A percentile compares a stretch with the other conserved stretches of the same genome.
phyloP scores from a whole-genome alignment of 306 rosid species.

The Lathyrus tuberosus region DNA sequence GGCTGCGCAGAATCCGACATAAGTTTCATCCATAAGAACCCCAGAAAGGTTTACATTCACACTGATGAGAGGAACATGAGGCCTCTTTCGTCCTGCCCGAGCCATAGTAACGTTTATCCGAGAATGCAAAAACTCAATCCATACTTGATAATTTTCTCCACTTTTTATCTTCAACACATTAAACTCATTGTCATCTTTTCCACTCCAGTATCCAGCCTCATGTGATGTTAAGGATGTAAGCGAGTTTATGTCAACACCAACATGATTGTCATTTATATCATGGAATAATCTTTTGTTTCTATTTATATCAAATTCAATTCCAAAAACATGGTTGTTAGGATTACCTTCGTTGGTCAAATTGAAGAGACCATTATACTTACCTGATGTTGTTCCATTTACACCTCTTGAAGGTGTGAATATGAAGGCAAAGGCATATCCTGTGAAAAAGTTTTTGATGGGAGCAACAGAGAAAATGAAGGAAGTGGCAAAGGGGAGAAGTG shows the following conservation, averaged over 20 bases:
- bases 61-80: slow-evolving; percentile 56
- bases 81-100: slow-evolving; percentile 50
- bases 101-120: slow-evolving; percentile 53
- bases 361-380: slow-evolving; percentile 52
- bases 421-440: slow-evolving; percentile 57
- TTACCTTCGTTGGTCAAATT: slow-evolving; percentile 47
- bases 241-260: slow-evolving; percentile 55
- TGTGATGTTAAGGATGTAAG: slow-evolving; percentile 45
- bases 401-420: slow-evolving; percentile 47
- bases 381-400: slow-evolving; percentile 45
- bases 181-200: slow-evolving; percentile 42
- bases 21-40: slow-evolving; percentile 55
- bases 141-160: slow-evolving; percentile 62
- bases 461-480: slow-evolving; percentile 61
- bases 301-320: slow-evolving; percentile 54
- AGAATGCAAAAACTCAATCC: slow-evolving; percentile 57
- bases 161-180: slow-evolving; percentile 41
- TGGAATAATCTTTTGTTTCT: slow-evolving; percentile 43
- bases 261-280: slow-evolving; percentile 54
- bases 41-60: slow-evolving; percentile 46
- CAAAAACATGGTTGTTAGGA: slow-evolving; percentile 48
- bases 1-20: slow-evolving; percentile 53
- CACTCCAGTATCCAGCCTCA: slow-evolving; percentile 57
- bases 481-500: slow-evolving; percentile 54
- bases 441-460: slow-evolving; percentile 30